Conservation (phyloP, 2,329 filamentous ascomycete species). For the Periconia sp. region DNA sequence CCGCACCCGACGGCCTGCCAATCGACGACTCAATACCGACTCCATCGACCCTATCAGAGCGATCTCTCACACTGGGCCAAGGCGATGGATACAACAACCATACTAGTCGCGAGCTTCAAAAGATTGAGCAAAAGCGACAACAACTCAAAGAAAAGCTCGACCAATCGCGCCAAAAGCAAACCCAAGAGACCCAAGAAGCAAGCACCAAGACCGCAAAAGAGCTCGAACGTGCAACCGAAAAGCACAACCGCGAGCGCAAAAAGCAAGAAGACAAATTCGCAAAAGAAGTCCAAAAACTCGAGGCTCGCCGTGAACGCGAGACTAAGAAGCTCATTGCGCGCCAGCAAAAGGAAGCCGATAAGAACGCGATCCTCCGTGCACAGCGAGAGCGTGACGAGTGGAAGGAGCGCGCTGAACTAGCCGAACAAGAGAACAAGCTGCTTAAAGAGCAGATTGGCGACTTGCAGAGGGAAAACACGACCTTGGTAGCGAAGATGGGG, state of each 20-base stretch:
- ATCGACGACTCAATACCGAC: slow-evolving; percentile 31
- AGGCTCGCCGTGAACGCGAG: slow-evolving; percentile 70
- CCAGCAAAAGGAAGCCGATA: slow-evolving; percentile 65
- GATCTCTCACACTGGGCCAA: slow-evolving; percentile 21
- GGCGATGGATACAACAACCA: slow-evolving; percentile 51
- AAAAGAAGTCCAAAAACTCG: slow-evolving; percentile 64
- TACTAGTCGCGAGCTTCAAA: slow-evolving; percentile 65
- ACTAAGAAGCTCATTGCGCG: slow-evolving; percentile 69
- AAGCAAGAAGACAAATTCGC: slow-evolving; percentile 51
- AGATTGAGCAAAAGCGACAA: slow-evolving; percentile 63
- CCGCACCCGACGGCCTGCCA: slow-evolving; percentile 37
- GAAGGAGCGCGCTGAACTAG: slow-evolving; percentile 51
- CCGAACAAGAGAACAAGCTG: slow-evolving; percentile 58
- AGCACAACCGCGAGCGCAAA: slow-evolving; percentile 63
- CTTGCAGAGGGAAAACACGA: slow-evolving; percentile 64
- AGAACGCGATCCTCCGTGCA: slow-evolving; percentile 53
- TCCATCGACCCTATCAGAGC: slow-evolving; percentile 32
- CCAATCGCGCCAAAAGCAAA: slow-evolving; percentile 62
- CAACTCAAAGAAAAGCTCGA: slow-evolving; percentile 67
- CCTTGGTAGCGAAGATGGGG: slow-evolving; percentile 53
- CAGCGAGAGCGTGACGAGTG: slow-evolving; percentile 57
- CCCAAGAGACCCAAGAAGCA: slow-evolving; percentile 27
- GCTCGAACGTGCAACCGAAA: slow-evolving; percentile 66
- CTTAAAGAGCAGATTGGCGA: slow-evolving; percentile 59
- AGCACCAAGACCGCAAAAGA: slow-evolving; percentile 55